Conservation (phyloP, 805 yeast genomes). For the Wickerhamiella spandovensis region DNA sequence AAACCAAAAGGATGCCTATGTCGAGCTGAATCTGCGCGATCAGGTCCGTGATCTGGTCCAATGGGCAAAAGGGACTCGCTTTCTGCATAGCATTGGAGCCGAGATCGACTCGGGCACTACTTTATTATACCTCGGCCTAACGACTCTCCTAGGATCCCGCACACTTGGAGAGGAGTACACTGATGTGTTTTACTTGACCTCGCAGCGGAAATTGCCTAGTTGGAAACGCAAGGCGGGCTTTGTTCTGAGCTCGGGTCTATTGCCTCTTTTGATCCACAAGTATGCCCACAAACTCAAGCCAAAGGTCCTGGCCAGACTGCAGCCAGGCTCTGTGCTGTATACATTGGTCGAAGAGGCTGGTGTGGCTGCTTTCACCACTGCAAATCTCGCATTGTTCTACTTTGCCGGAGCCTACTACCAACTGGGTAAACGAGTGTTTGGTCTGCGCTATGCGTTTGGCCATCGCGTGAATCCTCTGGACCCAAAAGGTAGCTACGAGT, state of each 20-base stretch:
- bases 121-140: slow-evolving; percentile 51
- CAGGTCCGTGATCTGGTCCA: slow-evolving; percentile 46
- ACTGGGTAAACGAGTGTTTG: slow-evolving; percentile 60
- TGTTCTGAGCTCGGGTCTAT: slow-evolving; percentile 42
- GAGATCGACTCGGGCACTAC: slow-evolving; percentile 48
- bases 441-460: slow-evolving; percentile 52
- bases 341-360: slow-evolving; percentile 9
- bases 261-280: slow-evolving; percentile 39
- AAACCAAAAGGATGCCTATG: slow-evolving; percentile 75
- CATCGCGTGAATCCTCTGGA: slow-evolving; percentile 22
- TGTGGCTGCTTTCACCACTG: slow-evolving; percentile 35
- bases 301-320: slow-evolving; percentile 10
- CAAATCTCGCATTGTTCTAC: slow-evolving; percentile 74
- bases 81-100: slow-evolving; percentile 47
- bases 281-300: slow-evolving; percentile 12
- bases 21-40: slow-evolving; percentile 40
- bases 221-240: slow-evolving; percentile 39
- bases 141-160: slow-evolving; percentile 62
- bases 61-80: slow-evolving; percentile 37
- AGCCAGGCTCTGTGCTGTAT: slow-evolving; percentile 1
- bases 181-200: slow-evolving; percentile 31
- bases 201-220: slow-evolving; percentile 18
- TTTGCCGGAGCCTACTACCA: slow-evolving; percentile 73
- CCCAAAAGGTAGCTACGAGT: slow-evolving; percentile 41
- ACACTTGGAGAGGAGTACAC: slow-evolving; percentile 94